Evolutionary conservation across 306 rosid genomes (phyloP).

Genomic region (Acacia acuminata): DNA sequence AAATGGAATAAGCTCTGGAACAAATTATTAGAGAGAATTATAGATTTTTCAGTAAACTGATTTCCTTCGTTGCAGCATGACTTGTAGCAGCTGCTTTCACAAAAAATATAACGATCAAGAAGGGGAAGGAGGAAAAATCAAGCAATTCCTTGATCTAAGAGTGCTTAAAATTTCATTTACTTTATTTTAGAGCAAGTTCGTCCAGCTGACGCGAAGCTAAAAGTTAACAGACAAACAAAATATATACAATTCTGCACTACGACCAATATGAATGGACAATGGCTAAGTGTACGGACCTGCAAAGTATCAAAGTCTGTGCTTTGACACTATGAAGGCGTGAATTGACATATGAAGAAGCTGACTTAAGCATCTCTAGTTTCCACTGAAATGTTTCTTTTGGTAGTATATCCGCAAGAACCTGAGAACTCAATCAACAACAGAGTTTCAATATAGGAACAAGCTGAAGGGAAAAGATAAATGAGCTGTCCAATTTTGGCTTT

Average conservation of each 20-base stretch:
- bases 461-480: slow-evolving; percentile 2
- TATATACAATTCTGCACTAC: slow-evolving; percentile 1
- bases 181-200: slow-evolving; percentile 10
- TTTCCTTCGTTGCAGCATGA: too few relatives aligned
- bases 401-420: slow-evolving; percentile 77
- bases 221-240: neutral
- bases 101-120: neutral
- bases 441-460: slow-evolving; percentile 15
- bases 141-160: neutral
- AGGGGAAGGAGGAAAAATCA: neutral
- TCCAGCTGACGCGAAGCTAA: neutral
- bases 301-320: slow-evolving; percentile 78
- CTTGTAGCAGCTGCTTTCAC: too few relatives aligned
- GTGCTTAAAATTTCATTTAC: neutral
- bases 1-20: neutral
- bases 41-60: too few relatives aligned
- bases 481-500: slow-evolving; percentile 2
- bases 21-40: neutral
- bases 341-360: slow-evolving; percentile 70
- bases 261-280: slow-evolving; percentile 3
- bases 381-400: slow-evolving; percentile 80
- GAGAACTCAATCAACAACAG: slow-evolving; percentile 38
- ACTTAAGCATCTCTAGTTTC: slow-evolving; percentile 76
- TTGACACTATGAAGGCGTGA: slow-evolving; percentile 81
- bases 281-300: slow-evolving; percentile 55